Conservation (phyloP, 108 stramenopile species). For the Cyclostephanos tholiformis region DNA sequence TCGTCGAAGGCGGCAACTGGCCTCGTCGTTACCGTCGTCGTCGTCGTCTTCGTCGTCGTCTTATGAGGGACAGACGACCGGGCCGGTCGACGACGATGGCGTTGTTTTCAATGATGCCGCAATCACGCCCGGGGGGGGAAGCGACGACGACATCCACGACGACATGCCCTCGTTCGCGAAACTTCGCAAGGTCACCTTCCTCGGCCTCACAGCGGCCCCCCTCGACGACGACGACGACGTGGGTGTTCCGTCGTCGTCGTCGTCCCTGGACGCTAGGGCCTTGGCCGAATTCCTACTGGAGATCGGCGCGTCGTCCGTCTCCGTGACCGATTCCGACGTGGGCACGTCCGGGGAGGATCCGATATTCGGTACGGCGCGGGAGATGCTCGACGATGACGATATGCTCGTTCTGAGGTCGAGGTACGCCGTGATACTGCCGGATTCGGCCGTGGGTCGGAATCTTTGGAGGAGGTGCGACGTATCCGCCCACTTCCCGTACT, state of each 20-base stretch:
- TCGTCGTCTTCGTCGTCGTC: no score
- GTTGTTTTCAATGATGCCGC: neutral
- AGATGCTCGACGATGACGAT: constrained; percentile 13
- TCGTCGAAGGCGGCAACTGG: neutral
- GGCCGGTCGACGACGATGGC: neutral
- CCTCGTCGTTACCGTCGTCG: no score
- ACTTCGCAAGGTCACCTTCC: constrained; percentile 37
- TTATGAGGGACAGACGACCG: no score
- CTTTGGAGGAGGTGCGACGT: constrained; percentile 78
- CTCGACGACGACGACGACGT: constrained; percentile 5
- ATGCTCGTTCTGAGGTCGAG: neutral
- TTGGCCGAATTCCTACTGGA: constrained; percentile 85
- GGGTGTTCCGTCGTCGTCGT: neutral
- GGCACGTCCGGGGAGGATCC: constrained; percentile 62
- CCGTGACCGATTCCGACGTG: constrained; percentile 72
- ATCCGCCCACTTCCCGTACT: constrained; percentile 74
- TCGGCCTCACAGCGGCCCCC: constrained; percentile 18
- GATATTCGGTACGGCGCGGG: constrained; percentile 35
- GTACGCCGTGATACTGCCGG: constrained; percentile 31
- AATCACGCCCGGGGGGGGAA: neutral
- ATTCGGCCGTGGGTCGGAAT: constrained; percentile 50
- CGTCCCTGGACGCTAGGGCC: constrained; percentile 25
- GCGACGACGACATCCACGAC: constrained; percentile 60
- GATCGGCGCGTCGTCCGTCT: constrained; percentile 70
- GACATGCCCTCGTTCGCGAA: constrained; percentile 47